Conservation (phyloP, 805 yeast genomes). For the Scheffersomyces coipomensis region DNA sequence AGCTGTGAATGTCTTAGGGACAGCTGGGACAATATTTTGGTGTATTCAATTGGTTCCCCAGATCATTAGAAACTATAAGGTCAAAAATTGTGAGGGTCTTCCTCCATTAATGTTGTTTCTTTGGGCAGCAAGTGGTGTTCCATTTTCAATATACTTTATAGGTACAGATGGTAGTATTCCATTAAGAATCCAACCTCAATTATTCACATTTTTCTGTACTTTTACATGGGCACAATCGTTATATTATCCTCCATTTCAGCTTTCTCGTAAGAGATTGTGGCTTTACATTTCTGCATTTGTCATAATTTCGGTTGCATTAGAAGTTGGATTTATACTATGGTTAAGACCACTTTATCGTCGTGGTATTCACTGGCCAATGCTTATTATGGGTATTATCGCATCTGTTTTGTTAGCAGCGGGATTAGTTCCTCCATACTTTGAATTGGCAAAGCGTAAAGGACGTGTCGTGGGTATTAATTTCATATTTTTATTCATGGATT, state of each 20-base stretch:
- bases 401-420: constrained; percentile 75
- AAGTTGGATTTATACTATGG: constrained; percentile 71
- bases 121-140: constrained; percentile 76
- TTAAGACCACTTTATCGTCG: constrained; percentile 51
- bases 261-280: constrained; percentile 34
- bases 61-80: constrained; percentile 66
- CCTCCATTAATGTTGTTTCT: constrained; percentile 86
- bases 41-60: constrained; percentile 90
- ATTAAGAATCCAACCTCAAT: constrained; percentile 81
- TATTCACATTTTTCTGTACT: constrained; percentile 69
- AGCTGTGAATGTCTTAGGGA: constrained; percentile 76
- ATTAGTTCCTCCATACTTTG: constrained; percentile 85
- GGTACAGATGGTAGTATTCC: constrained; percentile 72
- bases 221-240: constrained; percentile 62
- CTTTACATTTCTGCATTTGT: constrained; percentile 36
- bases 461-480: constrained; percentile 89
- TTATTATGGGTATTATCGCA: constrained; percentile 79
- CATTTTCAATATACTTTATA: constrained; percentile 82
- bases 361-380: constrained; percentile 71
- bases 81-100: constrained; percentile 80
- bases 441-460: constrained; percentile 75
- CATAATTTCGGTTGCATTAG: constrained; percentile 52
- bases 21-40: constrained; percentile 90
- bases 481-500: constrained; percentile 70
- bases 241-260: constrained; percentile 66